A percentile compares a stretch with the other conserved stretches of the same genome.
These are phyloP conservation scores for Fusarium equiseti DNA, from an alignment of 2,329 filamentous ascomycete species.

Conservation along the genomic window DNA sequence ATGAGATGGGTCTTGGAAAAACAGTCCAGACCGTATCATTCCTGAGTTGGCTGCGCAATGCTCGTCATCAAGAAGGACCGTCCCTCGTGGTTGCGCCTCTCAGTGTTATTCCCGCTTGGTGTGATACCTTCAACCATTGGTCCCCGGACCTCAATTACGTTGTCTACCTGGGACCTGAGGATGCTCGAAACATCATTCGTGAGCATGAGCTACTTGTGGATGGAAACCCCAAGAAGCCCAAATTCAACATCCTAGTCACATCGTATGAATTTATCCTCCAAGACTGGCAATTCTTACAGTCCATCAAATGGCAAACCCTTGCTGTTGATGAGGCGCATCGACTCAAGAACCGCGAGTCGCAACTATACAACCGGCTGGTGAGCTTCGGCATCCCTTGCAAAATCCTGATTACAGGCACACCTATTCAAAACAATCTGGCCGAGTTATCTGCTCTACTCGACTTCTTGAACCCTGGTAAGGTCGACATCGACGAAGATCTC, in stretches of 20 bases:
- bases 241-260: conserved; percentile 97
- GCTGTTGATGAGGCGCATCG: conserved; percentile 97
- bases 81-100: conserved; percentile 97
- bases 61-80: conserved; percentile 89
- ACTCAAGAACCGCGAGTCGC: conserved; percentile 94
- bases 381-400: conserved; percentile 90
- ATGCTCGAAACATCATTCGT: conserved; percentile 86
- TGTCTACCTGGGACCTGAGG: conserved; percentile 92
- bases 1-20: conserved; percentile 99
- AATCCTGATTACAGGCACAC: conserved; percentile 94
- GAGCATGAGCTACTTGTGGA: conserved; percentile 91
- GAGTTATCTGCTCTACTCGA: conserved; percentile 94
- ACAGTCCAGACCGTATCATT: conserved; percentile 98
- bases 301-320: conserved; percentile 97
- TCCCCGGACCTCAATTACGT: conserved; percentile 97
- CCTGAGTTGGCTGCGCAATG: conserved; percentile 95
- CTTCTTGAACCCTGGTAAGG: conserved; percentile 95
- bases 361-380: conserved; percentile 86
- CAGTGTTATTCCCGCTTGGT: conserved; percentile 98
- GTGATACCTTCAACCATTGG: conserved; percentile 97
- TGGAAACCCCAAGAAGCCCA: conserved; percentile 87
- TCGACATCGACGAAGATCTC: conserved; percentile 91
- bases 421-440: conserved; percentile 95
- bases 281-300: conserved; percentile 85
- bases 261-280: conserved; percentile 96